These are phyloP conservation scores for Flaveria trinervia DNA, from an alignment of 129 eudicot species.

Conservation along the genomic window DNA sequence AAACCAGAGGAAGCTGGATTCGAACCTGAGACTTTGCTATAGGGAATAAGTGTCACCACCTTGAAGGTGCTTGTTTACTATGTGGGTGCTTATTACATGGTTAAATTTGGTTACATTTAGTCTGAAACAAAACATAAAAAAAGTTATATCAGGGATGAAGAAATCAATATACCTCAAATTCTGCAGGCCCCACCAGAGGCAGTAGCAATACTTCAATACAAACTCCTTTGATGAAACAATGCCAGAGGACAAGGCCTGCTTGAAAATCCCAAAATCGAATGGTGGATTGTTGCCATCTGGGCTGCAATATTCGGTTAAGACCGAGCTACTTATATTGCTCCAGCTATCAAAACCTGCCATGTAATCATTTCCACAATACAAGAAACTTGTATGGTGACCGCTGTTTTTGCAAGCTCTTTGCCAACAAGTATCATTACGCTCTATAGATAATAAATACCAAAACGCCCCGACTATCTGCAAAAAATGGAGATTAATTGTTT, in stretches of 20 bases:
- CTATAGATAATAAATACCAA: constrained; percentile 82
- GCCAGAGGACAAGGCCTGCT: constrained; percentile 73
- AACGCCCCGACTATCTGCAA: constrained; percentile 93
- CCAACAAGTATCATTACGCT: constrained; percentile 86
- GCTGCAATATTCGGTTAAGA: constrained; percentile 49
- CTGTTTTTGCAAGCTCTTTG: constrained; percentile 56
- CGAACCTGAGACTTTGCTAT: neutral
- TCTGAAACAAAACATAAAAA: neutral
- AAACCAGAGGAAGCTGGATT: neutral
- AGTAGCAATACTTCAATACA: constrained; percentile 76
- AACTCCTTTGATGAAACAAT: constrained; percentile 65
- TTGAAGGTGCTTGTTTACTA: neutral
- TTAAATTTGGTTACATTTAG: neutral
- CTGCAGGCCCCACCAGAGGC: constrained; percentile 99
- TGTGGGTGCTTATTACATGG: neutral
- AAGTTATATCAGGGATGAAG: neutral
- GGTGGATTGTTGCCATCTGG: constrained; percentile 51
- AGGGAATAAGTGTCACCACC: neutral
- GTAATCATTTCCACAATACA: constrained; percentile 76
- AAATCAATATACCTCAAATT: constrained; percentile 63
- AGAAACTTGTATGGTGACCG: constrained; percentile 37
- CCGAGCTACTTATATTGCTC: constrained; percentile 54
- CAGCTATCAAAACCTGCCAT: constrained; percentile 49
- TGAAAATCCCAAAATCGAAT: constrained; percentile 87
- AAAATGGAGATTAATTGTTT: neutral